Percentiles rank a stretch among this genome's conserved stretches.
phyloP scores from a whole-genome alignment of 257 asterid species.

The Nemophila menziesii region DNA sequence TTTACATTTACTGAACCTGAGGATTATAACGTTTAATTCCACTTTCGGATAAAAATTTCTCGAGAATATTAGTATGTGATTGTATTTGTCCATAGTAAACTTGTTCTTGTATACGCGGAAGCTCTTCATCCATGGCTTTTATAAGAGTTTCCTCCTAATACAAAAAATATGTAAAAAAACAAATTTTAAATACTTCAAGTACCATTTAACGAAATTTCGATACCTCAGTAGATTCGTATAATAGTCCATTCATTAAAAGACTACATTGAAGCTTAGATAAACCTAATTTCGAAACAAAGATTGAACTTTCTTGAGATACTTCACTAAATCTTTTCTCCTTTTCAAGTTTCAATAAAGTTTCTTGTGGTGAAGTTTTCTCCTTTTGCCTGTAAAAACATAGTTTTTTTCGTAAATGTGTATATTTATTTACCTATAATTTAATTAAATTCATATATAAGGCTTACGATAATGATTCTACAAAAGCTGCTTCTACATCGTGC shows the following conservation, averaged over 20 bases:
- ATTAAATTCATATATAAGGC: slow-evolving; percentile 18
- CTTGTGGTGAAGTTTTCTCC: slow-evolving; percentile 83
- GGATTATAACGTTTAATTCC: slow-evolving; percentile 92
- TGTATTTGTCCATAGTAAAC: slow-evolving; percentile 87
- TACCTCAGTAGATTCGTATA: slow-evolving; percentile 83
- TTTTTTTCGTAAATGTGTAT: no score
- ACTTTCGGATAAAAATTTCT: slow-evolving; percentile 78
- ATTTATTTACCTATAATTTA: not conserved
- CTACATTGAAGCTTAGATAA: slow-evolving; percentile 65
- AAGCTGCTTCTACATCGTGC: slow-evolving; percentile 92
- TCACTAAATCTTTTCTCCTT: slow-evolving; percentile 57
- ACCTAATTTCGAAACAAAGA: slow-evolving; percentile 79
- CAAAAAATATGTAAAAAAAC: not conserved
- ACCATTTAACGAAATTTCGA: slow-evolving; percentile 5
- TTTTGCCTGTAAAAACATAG: slow-evolving; percentile 38
- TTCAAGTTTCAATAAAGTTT: slow-evolving; percentile 62
- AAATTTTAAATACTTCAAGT: not conserved
- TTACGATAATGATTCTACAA: slow-evolving; percentile 84
- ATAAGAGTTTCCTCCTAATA: slow-evolving; percentile 72
- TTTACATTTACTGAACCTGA: slow-evolving; percentile 36
- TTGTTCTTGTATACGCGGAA: slow-evolving; percentile 94
- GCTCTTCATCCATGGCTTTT: slow-evolving; percentile 94
- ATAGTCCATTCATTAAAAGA: slow-evolving; percentile 94
- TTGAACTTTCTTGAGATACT: slow-evolving; percentile 59
- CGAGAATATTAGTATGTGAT: slow-evolving; percentile 82